phyloP scores from a whole-genome alignment of 306 rosid genomes.

The cucumber (Cucumis sativus) region DNA sequence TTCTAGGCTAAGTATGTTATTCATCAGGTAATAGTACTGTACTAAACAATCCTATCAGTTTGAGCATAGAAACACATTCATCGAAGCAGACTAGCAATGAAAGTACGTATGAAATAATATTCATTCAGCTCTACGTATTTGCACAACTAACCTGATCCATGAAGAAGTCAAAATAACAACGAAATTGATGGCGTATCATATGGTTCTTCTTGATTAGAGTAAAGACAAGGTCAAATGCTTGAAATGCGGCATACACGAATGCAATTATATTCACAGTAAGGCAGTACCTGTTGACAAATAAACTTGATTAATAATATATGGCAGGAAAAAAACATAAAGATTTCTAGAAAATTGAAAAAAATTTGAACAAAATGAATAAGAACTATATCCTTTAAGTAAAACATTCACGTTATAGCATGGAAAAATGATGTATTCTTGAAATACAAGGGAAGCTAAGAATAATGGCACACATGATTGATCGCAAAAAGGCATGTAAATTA shows the following conservation, averaged over 20 bases:
- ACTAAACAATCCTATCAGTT: background rate
- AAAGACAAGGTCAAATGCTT: conserved; percentile 44
- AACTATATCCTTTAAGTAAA: background rate
- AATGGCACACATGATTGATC: background rate
- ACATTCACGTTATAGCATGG: background rate
- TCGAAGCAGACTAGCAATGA: background rate
- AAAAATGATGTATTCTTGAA: background rate
- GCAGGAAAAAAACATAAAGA: background rate
- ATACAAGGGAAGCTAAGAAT: conserved; percentile 1
- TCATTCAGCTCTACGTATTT: background rate
- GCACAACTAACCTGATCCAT: conserved; percentile 82
- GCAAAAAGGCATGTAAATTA: background rate
- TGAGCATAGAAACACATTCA: background rate
- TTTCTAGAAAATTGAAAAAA: background rate
- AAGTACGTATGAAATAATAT: background rate
- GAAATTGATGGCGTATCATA: conserved; percentile 39
- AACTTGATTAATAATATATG: background rate
- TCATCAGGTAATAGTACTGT: background rate
- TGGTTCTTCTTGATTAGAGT: conserved; percentile 28
- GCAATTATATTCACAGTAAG: conserved; percentile 65
- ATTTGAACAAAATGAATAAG: background rate
- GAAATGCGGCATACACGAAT: conserved; percentile 61
- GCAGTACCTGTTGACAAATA: conserved; percentile 58
- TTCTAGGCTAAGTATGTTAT: background rate
- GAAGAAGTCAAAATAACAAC: conserved; percentile 65